Evolutionary conservation across 2,329 filamentous ascomycete genomes (phyloP).

Genomic region (Aspergillus sp.): DNA sequence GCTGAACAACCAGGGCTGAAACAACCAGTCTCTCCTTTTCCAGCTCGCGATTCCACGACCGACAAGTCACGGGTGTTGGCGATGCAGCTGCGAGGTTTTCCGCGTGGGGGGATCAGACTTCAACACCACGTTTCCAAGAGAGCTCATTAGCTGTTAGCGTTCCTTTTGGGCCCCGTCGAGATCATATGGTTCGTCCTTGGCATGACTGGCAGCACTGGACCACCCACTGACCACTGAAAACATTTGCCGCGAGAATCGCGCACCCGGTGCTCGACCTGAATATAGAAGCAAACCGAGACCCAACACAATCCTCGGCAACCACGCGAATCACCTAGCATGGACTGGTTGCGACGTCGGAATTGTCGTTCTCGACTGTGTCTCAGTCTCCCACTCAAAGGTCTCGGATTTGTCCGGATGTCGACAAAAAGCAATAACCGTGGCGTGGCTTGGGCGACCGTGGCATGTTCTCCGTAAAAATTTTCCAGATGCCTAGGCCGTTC

Average conservation of each 20-base stretch:
- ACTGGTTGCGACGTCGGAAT: too few species aligned
- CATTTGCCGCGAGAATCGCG: too few species aligned
- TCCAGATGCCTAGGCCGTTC: background rate
- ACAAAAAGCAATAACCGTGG: background rate
- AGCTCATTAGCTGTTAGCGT: too few species aligned
- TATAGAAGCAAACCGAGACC: too few species aligned
- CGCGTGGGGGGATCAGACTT: background rate
- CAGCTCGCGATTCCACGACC: too few species aligned
- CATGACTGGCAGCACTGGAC: background rate
- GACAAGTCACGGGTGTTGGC: too few species aligned
- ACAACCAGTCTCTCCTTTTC: background rate
- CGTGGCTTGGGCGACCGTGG: too few species aligned
- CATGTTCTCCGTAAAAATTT: background rate
- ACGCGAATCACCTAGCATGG: too few species aligned
- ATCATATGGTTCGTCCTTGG: background rate
- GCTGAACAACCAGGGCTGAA: background rate
- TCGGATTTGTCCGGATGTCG: background rate
- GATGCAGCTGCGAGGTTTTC: background rate
- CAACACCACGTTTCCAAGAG: background rate
- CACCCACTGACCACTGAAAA: background rate
- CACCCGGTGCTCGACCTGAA: too few species aligned
- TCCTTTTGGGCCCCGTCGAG: background rate
- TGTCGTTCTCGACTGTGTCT: too few species aligned
- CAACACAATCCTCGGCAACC: too few species aligned
- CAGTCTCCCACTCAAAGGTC: too few species aligned